Conservation (phyloP, 164 flowering plant species). For the Nymphaea thermarum region DNA sequence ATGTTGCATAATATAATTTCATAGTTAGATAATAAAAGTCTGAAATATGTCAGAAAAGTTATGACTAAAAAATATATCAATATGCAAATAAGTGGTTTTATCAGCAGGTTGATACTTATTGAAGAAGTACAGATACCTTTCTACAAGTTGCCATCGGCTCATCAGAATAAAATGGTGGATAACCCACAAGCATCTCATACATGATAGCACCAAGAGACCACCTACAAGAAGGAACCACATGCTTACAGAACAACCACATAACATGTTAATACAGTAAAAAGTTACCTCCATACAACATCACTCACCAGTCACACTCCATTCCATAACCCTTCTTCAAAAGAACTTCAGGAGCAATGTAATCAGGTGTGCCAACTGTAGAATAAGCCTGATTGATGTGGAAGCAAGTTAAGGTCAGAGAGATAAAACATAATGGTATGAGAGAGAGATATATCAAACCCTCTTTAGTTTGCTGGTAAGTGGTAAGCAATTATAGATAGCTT, state of each 20-base stretch:
- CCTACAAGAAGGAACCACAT: slow-evolving; percentile 19
- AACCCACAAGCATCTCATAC: slow-evolving; percentile 55
- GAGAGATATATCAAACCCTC: too few species aligned
- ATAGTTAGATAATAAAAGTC: too few species aligned
- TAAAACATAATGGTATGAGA: neutral
- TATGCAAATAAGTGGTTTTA: too few species aligned
- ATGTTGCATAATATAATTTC: too few species aligned
- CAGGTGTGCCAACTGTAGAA: slow-evolving; percentile 36
- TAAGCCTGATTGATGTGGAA: slow-evolving; percentile 16
- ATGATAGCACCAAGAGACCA: slow-evolving; percentile 56
- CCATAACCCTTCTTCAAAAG: slow-evolving; percentile 34
- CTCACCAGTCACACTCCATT: slow-evolving; percentile 38
- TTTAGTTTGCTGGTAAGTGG: too few species aligned
- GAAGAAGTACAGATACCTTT: slow-evolving; percentile 22
- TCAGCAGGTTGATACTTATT: too few species aligned
- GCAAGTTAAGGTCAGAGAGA: neutral
- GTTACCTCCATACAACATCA: neutral
- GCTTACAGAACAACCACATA: neutral
- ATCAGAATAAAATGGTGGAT: slow-evolving; percentile 53
- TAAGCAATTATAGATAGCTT: too few species aligned
- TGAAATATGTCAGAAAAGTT: too few species aligned
- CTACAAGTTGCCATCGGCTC: slow-evolving; percentile 55
- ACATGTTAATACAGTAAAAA: too few species aligned
- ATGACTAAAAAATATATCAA: too few species aligned
- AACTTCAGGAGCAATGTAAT: slow-evolving; percentile 31